phyloP scores from a whole-genome alignment of 495 filamentous ascomycete species.

The Entonaema liquescens region DNA sequence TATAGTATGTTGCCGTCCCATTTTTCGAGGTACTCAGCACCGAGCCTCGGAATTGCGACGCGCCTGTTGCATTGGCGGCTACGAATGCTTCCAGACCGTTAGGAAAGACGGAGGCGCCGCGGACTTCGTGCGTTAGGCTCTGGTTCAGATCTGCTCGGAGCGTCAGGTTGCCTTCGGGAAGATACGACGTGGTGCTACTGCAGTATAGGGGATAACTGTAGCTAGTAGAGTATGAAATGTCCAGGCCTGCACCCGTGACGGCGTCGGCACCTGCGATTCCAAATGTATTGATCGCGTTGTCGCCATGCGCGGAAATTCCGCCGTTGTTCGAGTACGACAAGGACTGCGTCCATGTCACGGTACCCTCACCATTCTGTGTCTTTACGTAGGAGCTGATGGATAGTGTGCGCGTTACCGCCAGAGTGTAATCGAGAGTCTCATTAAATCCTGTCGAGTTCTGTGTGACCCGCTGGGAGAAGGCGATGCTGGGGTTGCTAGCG shows the following conservation, averaged over 20 bases:
- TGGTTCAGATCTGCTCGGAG: slow-evolving; percentile 68
- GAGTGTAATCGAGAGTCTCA: slow-evolving; percentile 68
- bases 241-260: slow-evolving; percentile 52
- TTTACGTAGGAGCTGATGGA: slow-evolving; percentile 61
- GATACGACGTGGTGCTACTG: slow-evolving; percentile 60
- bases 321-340: slow-evolving; percentile 69
- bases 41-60: slow-evolving; percentile 49
- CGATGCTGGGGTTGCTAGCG: slow-evolving; percentile 46
- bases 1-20: slow-evolving; percentile 63
- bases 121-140: slow-evolving; percentile 62
- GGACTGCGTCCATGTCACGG: slow-evolving; percentile 67
- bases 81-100: slow-evolving; percentile 63
- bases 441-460: slow-evolving; percentile 63
- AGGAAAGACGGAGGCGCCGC: slow-evolving; percentile 68
- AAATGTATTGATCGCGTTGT: slow-evolving; percentile 70
- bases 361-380: slow-evolving; percentile 57
- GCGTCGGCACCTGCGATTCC: slow-evolving; percentile 65
- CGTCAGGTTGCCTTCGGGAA: slow-evolving; percentile 60
- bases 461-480: slow-evolving; percentile 52
- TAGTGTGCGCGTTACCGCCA: slow-evolving; percentile 66
- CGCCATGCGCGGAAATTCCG: slow-evolving; percentile 63
- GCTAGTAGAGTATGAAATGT: slow-evolving; percentile 47
- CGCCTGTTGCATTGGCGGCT: slow-evolving; percentile 14
- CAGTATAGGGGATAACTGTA: slow-evolving; percentile 73
- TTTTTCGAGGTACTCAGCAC: slow-evolving; percentile 61